phyloP scores from a whole-genome alignment of 1,284 basidiomycete species.

The Austroboletus niveus region DNA sequence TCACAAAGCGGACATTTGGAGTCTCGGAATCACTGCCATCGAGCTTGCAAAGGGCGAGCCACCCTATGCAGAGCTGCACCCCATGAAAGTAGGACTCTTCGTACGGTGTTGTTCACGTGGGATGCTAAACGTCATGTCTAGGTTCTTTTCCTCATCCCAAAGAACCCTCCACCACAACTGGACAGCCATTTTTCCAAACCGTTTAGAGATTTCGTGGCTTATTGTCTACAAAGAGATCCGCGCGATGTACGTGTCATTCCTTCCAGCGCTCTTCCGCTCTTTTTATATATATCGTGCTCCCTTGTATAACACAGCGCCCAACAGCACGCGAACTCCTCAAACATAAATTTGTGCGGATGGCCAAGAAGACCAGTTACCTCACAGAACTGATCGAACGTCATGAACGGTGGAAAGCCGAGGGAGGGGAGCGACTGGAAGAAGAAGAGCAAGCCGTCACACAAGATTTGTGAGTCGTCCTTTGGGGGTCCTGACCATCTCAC shows the following conservation, averaged over 20 bases:
- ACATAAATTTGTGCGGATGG: constrained; percentile 93
- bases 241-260: constrained; percentile 61
- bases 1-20: constrained; percentile 98
- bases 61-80: constrained; percentile 96
- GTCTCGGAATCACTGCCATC: constrained; percentile 94
- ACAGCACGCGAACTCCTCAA: constrained; percentile 92
- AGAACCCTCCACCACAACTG: constrained; percentile 91
- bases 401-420: constrained; percentile 91
- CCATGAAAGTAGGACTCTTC: constrained; percentile 83
- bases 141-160: constrained; percentile 97
- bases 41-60: constrained; percentile 97
- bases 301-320: constrained; percentile 63
- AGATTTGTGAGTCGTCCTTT: constrained; percentile 46
- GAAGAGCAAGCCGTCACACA: constrained; percentile 60
- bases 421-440: constrained; percentile 75
- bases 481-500: not conserved
- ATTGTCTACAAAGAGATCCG: constrained; percentile 93
- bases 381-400: constrained; percentile 95
- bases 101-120: not conserved
- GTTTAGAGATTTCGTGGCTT: constrained; percentile 92
- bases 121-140: constrained; percentile 29
- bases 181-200: constrained; percentile 88
- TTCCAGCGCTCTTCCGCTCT: not conserved
- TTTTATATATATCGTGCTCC: not conserved
- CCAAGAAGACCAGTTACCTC: constrained; percentile 91